phyloP scores from a whole-genome alignment of 2,329 filamentous ascomycete genomes.

The Tolypocladium pustulatum region DNA sequence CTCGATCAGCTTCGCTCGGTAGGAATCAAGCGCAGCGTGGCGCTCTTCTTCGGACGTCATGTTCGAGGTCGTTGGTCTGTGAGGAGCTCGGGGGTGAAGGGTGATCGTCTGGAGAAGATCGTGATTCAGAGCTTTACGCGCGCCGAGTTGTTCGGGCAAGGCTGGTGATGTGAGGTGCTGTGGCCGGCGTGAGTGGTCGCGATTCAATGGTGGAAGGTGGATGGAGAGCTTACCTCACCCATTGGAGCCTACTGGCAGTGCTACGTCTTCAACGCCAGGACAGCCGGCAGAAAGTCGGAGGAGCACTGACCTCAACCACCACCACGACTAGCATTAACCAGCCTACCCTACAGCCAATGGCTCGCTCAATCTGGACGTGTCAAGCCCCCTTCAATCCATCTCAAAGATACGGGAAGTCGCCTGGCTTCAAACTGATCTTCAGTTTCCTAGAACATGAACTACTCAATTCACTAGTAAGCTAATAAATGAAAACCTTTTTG shows the following conservation, averaged over 20 bases:
- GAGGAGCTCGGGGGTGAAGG: not conserved
- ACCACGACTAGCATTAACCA: not conserved
- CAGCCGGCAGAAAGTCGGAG: conserved; percentile 22
- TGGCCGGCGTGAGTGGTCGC: conserved; percentile 6
- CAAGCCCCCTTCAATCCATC: too few relatives aligned
- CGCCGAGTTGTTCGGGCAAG: not conserved
- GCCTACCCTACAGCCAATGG: not conserved
- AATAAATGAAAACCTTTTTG: too few relatives aligned
- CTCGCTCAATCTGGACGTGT: too few relatives aligned
- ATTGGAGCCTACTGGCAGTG: conserved; percentile 21
- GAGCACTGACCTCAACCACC: not conserved
- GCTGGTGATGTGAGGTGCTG: not conserved
- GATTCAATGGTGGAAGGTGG: conserved; percentile 14
- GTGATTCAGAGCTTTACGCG: not conserved
- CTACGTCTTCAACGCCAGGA: not conserved
- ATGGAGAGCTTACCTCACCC: conserved; percentile 30
- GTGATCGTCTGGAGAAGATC: not conserved
- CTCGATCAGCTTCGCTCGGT: conserved; percentile 77
- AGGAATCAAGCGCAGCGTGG: conserved; percentile 63
- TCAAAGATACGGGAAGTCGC: too few relatives aligned
- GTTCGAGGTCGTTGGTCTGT: conserved; percentile 6
- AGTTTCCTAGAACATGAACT: too few relatives aligned
- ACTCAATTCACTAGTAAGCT: too few relatives aligned
- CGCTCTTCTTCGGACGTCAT: conserved; percentile 49
- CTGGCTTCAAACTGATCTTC: too few relatives aligned